Percentiles rank a stretch among this genome's conserved stretches.
phyloP scores from a whole-genome alignment of 2,329 filamentous ascomycete species.

The Neophaeococcomyces mojaviensis region DNA sequence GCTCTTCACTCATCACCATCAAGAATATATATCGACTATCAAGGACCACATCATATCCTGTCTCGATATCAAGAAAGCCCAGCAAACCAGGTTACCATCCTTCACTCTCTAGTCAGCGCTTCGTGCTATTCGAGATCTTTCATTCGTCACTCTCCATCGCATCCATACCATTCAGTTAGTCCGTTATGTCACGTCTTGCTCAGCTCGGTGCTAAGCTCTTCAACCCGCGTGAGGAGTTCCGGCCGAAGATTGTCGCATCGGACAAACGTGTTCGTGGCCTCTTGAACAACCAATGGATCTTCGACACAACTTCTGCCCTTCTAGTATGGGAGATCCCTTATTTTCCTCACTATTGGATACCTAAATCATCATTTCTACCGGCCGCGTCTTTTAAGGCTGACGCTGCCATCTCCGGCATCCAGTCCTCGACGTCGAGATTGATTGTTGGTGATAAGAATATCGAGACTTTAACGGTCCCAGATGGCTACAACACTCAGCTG shows the following conservation, averaged over 20 bases:
- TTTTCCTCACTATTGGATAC: conserved; percentile 22
- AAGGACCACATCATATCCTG: too few species aligned
- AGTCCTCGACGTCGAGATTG: conserved; percentile 15
- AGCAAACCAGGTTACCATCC: too few species aligned
- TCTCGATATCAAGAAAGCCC: too few species aligned
- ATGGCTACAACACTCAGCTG: conserved; percentile 17
- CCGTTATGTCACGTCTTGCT: conserved; percentile 11
- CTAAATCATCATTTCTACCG: conserved; percentile 12
- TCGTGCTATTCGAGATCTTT: background rate
- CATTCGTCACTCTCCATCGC: background rate
- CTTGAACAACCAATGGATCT: conserved; percentile 20
- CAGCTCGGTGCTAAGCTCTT: conserved; percentile 22
- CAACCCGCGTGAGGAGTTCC: conserved; percentile 13
- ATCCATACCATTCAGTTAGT: too few species aligned
- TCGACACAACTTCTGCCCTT: conserved; percentile 20
- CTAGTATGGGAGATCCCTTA: conserved; percentile 23
- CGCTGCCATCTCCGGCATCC: conserved; percentile 17
- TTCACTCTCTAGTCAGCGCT: background rate
- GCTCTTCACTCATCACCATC: too few species aligned
- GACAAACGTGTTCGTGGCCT: conserved; percentile 22
- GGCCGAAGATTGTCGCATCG: conserved; percentile 16
- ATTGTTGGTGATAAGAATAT: conserved; percentile 14
- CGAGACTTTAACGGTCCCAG: conserved; percentile 14
- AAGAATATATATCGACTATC: too few species aligned
- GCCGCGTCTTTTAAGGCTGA: conserved; percentile 21